Percentiles rank a stretch among this genome's conserved stretches.
phyloP scores from a whole-genome alignment of 257 asterid genomes.

The Solanum lycopersicoides region DNA sequence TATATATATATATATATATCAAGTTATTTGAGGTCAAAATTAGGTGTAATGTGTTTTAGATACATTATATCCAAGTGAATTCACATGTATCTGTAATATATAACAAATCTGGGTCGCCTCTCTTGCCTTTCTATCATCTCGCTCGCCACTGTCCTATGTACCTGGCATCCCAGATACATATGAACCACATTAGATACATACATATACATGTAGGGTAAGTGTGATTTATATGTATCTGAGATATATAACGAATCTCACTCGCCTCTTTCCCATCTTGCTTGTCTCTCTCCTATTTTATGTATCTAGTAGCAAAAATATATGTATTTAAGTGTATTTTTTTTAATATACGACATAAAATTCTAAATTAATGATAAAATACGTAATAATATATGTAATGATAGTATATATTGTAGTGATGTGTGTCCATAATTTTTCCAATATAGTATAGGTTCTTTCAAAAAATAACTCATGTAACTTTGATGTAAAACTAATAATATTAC shows the following conservation, averaged over 20 bases:
- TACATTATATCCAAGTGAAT: neutral
- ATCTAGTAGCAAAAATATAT: too few relatives aligned
- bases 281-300: neutral
- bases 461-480: neutral
- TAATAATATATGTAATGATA: too few relatives aligned
- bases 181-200: neutral
- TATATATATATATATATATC: too few relatives aligned
- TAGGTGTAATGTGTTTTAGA: too few relatives aligned
- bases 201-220: neutral
- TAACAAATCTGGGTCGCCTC: too few relatives aligned
- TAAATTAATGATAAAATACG: neutral
- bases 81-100: neutral
- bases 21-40: neutral
- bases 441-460: neutral
- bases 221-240: too few relatives aligned
- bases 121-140: neutral
- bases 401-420: neutral
- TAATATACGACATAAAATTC: neutral
- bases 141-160: neutral
- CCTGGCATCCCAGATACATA: too few relatives aligned
- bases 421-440: too few relatives aligned
- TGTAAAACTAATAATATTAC: neutral
- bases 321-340: too few relatives aligned
- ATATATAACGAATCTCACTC: too few relatives aligned
- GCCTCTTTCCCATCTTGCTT: too few relatives aligned